These are phyloP conservation scores for Eimeria necatrix DNA, from an alignment of 169 alveolate species.

Conservation along the genomic window DNA sequence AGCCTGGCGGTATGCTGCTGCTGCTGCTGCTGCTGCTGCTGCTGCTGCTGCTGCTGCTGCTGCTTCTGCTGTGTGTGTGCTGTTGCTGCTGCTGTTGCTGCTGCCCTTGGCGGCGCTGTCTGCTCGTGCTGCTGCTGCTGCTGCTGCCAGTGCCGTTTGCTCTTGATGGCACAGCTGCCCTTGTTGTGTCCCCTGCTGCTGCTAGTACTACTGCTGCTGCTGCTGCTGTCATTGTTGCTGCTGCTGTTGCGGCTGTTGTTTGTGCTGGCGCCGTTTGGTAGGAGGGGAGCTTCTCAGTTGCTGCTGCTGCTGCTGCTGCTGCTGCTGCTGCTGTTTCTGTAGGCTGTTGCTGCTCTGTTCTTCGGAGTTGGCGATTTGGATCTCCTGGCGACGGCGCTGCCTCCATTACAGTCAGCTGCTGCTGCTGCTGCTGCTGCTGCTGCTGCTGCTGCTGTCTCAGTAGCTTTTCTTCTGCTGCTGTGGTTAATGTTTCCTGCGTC, in stretches of 20 bases:
- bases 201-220: neutral
- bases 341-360: slow-evolving; percentile 52
- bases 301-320: neutral
- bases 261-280: neutral
- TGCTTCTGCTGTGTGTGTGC: neutral
- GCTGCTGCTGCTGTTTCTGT: neutral
- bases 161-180: no score
- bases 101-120: no score
- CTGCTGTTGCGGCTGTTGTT: no score
- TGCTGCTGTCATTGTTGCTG: neutral
- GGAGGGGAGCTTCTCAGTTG: neutral
- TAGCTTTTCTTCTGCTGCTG: neutral
- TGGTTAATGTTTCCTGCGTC: no score
- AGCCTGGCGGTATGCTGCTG: slow-evolving; percentile 23
- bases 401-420: neutral
- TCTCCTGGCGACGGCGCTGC: slow-evolving; percentile 44
- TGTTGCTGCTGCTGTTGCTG: neutral
- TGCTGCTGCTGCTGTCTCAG: neutral
- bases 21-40: slow-evolving; percentile 1
- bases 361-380: slow-evolving; percentile 64
- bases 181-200: no score
- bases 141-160: no score
- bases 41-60: slow-evolving; percentile 1
- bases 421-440: neutral
- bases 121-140: no score